phyloP scores from a whole-genome alignment of 2,329 filamentous ascomycete genomes.

The Whalleya microplaca region DNA sequence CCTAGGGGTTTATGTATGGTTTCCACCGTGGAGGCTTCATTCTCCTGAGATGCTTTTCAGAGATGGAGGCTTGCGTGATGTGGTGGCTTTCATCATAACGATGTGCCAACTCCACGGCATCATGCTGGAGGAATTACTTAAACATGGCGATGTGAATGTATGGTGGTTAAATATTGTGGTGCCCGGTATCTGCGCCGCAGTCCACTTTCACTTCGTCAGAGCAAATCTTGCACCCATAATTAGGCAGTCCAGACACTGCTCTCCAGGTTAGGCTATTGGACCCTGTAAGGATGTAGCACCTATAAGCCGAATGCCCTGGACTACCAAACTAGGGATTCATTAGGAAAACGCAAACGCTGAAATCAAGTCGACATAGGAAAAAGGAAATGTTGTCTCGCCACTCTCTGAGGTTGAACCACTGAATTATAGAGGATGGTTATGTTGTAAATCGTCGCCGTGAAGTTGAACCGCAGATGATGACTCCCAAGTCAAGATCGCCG shows the following conservation, averaged over 20 bases:
- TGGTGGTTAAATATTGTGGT: not conserved
- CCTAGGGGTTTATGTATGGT: not conserved
- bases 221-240: not conserved
- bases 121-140: too few relatives aligned
- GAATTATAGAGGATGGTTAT: not conserved
- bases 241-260: not conserved
- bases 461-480: not conserved
- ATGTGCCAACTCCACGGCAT: not conserved
- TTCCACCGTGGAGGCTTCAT: constrained; percentile 1
- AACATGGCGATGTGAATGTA: not conserved
- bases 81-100: too few relatives aligned
- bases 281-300: not conserved
- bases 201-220: not conserved
- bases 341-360: not conserved
- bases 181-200: not conserved
- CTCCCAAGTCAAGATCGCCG: not conserved
- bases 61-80: not conserved
- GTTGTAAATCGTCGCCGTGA: not conserved
- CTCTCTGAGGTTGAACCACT: not conserved
- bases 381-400: not conserved
- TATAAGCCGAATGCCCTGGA: not conserved
- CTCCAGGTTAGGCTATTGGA: not conserved
- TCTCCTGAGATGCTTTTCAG: not conserved
- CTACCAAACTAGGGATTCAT: not conserved
- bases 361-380: not conserved